Percentiles rank a stretch among this genome's conserved stretches.
Conservation (phyloP, 2,329 filamentous ascomycete genomes). For the Clarireedia paspali region DNA sequence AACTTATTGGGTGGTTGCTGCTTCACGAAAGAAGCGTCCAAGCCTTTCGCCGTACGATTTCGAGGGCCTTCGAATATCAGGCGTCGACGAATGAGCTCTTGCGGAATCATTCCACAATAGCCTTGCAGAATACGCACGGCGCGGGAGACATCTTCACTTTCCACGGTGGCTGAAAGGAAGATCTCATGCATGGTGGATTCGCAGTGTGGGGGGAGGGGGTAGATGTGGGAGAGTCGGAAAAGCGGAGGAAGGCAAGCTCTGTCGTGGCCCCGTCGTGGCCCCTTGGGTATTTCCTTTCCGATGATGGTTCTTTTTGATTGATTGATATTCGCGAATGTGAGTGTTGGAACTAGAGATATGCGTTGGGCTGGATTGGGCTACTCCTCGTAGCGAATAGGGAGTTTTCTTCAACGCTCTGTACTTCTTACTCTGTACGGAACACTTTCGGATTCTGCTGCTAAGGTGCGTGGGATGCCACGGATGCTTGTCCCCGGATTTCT, state of each 20-base stretch:
- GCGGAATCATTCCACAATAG: constrained; percentile 48
- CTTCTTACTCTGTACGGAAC: too few species aligned
- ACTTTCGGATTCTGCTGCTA: too few species aligned
- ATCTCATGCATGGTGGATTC: constrained; percentile 46
- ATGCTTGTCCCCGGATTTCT: too few species aligned
- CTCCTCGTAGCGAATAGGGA: background rate
- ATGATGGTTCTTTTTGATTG: background rate
- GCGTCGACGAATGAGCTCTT: constrained; percentile 41
- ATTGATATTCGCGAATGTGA: too few species aligned
- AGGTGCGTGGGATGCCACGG: too few species aligned
- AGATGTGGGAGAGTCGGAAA: constrained; percentile 1
- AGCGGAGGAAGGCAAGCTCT: background rate
- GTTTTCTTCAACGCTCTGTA: background rate
- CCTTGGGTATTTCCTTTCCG: background rate
- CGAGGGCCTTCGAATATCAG: constrained; percentile 45
- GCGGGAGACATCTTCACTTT: constrained; percentile 40
- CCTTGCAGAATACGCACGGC: constrained; percentile 48
- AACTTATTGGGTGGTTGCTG: constrained; percentile 16
- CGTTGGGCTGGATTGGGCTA: too few species aligned
- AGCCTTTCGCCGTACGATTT: constrained; percentile 23
- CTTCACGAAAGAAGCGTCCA: constrained; percentile 17
- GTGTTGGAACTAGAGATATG: too few species aligned
- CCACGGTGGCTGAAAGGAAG: constrained; percentile 48
- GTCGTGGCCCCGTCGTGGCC: background rate
- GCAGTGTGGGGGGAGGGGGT: background rate